These are phyloP conservation scores for Melanomma pulvis-pyrius DNA, from an alignment of 495 filamentous ascomycete species.

Conservation along the genomic window DNA sequence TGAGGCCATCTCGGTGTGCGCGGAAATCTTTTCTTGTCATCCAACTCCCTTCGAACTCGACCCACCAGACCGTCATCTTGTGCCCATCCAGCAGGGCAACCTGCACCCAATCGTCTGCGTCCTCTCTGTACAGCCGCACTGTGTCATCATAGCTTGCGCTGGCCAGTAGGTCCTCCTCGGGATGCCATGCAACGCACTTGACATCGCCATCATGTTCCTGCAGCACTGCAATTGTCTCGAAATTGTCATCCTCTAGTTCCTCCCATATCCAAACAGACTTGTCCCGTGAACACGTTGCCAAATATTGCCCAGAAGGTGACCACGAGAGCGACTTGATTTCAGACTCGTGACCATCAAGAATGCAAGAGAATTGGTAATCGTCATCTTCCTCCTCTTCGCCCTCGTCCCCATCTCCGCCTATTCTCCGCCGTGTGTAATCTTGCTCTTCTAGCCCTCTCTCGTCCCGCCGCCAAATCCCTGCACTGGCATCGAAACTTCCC, in stretches of 20 bases:
- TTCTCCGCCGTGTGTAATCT: conserved; percentile 41
- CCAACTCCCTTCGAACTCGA: conserved; percentile 70
- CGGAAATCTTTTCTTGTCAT: conserved; percentile 42
- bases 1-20: conserved; percentile 34
- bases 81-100: conserved; percentile 81
- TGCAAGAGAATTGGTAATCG: conserved; percentile 83
- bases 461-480: conserved; percentile 80
- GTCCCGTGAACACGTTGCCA: conserved; percentile 89
- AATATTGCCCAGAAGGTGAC: conserved; percentile 71
- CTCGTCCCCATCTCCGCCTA: conserved; percentile 29
- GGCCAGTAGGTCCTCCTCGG: conserved; percentile 75
- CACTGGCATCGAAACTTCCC: conserved; percentile 86
- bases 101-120: conserved; percentile 89
- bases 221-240: conserved; percentile 92
- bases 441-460: conserved; percentile 52
- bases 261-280: conserved; percentile 99
- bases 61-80: conserved; percentile 79
- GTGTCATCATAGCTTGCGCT: conserved; percentile 91
- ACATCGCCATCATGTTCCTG: conserved; percentile 94
- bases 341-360: conserved; percentile 90
- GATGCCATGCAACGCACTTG: conserved; percentile 90
- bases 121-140: conserved; percentile 84
- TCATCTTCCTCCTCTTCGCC: conserved; percentile 59
- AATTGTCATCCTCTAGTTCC: conserved; percentile 89
- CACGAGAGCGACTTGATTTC: conserved; percentile 89